Conservation (phyloP, 371 early-diverging fungal genomes). For the Actinomortierella wolfii region DNA sequence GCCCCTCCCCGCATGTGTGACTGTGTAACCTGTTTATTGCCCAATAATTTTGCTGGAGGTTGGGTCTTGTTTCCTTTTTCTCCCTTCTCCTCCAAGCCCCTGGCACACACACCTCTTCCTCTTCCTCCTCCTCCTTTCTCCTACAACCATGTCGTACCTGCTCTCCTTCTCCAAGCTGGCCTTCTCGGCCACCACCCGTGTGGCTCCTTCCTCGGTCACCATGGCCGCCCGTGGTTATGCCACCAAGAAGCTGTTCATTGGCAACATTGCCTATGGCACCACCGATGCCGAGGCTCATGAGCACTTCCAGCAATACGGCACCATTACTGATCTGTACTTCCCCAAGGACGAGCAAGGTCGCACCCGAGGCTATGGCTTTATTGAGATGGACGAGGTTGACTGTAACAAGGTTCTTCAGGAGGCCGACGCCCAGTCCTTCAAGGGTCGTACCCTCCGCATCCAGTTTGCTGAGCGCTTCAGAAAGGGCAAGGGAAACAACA, state of each 20-base stretch:
- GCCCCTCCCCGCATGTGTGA: too few species aligned
- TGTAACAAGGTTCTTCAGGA: slow-evolving; percentile 62
- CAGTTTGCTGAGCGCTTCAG: too few species aligned
- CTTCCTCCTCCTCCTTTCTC: background rate
- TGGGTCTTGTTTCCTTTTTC: slow-evolving; percentile 1
- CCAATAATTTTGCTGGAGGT: background rate
- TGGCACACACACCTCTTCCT: too few species aligned
- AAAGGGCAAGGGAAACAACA: too few species aligned
- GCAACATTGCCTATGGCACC: slow-evolving; percentile 67
- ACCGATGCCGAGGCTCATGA: slow-evolving; percentile 55
- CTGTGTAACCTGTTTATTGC: background rate
- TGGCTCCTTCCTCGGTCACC: slow-evolving; percentile 21
- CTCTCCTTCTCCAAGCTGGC: slow-evolving; percentile 42
- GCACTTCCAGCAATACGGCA: slow-evolving; percentile 50
- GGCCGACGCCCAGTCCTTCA: slow-evolving; percentile 62
- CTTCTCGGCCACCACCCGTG: slow-evolving; percentile 33
- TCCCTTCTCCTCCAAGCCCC: too few species aligned
- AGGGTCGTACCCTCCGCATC: slow-evolving; percentile 67
- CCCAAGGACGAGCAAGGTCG: slow-evolving; percentile 59
- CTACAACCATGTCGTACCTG: slow-evolving; percentile 36
- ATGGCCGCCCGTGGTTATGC: slow-evolving; percentile 45
- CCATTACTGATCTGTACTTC: slow-evolving; percentile 42
- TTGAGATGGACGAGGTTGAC: slow-evolving; percentile 56
- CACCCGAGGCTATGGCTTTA: slow-evolving; percentile 81
- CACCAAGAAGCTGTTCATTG: slow-evolving; percentile 69